A percentile compares a stretch with the other conserved stretches of the same genome.
Conservation (phyloP, 2,329 filamentous ascomycete species). For the Ophiostoma perfectum region DNA sequence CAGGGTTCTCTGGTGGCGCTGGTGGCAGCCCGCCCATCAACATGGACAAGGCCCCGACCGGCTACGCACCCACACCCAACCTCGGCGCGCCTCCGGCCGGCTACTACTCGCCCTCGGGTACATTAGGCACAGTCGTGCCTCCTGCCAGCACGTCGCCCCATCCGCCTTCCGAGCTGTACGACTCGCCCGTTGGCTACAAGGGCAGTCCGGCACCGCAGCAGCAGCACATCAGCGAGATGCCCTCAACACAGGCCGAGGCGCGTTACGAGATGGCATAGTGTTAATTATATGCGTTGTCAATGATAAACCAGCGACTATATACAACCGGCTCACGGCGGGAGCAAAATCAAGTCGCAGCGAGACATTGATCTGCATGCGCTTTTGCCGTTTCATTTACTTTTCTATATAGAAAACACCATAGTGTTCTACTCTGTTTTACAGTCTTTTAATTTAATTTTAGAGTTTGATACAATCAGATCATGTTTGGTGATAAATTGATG, state of each 20-base stretch:
- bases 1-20: background rate
- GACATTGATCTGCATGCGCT: no score
- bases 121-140: background rate
- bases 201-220: slow-evolving; percentile 3
- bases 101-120: slow-evolving; percentile 6
- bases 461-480: no score
- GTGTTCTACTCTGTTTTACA: no score
- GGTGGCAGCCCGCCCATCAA: background rate
- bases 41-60: slow-evolving; percentile 10
- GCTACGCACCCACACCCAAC: slow-evolving; percentile 16
- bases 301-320: no score
- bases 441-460: no score
- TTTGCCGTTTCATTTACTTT: no score
- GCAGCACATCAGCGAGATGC: slow-evolving; percentile 15
- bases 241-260: background rate
- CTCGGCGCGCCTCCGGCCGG: background rate
- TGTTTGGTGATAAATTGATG: no score
- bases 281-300: no score
- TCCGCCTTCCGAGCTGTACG: slow-evolving; percentile 17
- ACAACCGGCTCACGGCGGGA: no score
- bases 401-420: no score
- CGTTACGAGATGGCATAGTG: slow-evolving; percentile 20
- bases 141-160: slow-evolving; percentile 15
- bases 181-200: slow-evolving; percentile 11
- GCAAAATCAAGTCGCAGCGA: background rate